Conservation (phyloP, 2,329 filamentous ascomycete genomes). For the Fusarium nodosum region DNA sequence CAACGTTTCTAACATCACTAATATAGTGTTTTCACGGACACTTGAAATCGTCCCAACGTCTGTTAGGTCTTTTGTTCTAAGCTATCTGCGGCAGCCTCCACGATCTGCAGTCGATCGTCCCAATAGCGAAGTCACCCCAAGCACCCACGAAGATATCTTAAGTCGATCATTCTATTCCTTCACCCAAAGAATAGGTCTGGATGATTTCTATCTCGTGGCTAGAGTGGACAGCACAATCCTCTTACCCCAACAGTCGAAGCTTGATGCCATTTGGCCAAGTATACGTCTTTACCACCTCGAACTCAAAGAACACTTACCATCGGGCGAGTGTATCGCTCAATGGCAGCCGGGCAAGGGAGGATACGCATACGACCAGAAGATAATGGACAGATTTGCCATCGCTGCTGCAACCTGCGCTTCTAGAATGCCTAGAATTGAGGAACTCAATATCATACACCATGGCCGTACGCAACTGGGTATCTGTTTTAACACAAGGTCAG, state of each 20-base stretch:
- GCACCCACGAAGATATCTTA: neutral
- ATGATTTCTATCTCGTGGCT: slow-evolving; percentile 13
- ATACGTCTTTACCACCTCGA: slow-evolving; percentile 1
- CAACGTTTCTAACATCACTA: neutral
- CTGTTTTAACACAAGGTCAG: neutral
- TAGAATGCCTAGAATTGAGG: slow-evolving; percentile 13
- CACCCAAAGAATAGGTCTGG: slow-evolving; percentile 4
- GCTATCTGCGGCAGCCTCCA: slow-evolving; percentile 8
- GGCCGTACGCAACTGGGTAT: neutral
- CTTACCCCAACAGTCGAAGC: neutral
- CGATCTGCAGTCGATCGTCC: neutral
- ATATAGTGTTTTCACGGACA: slow-evolving; percentile 17
- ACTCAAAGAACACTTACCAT: slow-evolving; percentile 10
- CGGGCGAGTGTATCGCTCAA: slow-evolving; percentile 17
- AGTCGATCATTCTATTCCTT: slow-evolving; percentile 5
- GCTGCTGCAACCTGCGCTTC: slow-evolving; percentile 11
- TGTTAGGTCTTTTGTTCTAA: slow-evolving; percentile 5
- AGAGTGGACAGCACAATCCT: slow-evolving; percentile 26
- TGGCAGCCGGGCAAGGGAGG: neutral
- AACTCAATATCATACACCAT: neutral
- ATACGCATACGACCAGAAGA: neutral
- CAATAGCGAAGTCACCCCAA: slow-evolving; percentile 1
- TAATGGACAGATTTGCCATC: slow-evolving; percentile 12
- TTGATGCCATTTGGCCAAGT: slow-evolving; percentile 5
- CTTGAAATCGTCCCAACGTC: slow-evolving; percentile 11